Evolutionary conservation across 2,329 filamentous ascomycete species (phyloP).

Genomic region (Colletotrichum euphorbiae): DNA sequence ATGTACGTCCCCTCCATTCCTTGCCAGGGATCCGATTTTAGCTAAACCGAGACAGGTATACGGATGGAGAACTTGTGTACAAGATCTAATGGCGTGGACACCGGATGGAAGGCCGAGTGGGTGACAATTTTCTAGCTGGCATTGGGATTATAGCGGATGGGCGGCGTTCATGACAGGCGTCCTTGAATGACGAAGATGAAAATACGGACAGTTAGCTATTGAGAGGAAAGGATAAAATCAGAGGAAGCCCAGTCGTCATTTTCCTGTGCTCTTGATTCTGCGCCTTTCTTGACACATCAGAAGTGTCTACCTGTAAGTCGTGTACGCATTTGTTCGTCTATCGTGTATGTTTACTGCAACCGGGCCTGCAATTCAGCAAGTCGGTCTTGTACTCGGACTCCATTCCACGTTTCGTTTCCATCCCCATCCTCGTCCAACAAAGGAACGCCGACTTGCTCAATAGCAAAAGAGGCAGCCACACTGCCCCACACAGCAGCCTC

Average conservation of each 20-base stretch:
- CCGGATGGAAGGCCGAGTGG: slow-evolving; percentile 1
- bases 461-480: slow-evolving; percentile 89
- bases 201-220: neutral
- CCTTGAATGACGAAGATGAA: neutral
- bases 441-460: slow-evolving; percentile 93
- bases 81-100: slow-evolving; percentile 64
- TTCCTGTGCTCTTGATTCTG: neutral
- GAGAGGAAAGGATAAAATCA: neutral
- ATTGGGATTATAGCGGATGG: slow-evolving; percentile 14
- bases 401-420: slow-evolving; percentile 72
- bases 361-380: slow-evolving; percentile 62
- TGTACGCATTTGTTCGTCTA: neutral
- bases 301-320: neutral
- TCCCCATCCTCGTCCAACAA: slow-evolving; percentile 58
- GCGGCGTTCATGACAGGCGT: neutral
- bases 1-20: slow-evolving; percentile 75
- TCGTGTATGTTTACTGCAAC: slow-evolving; percentile 42
- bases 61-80: slow-evolving; percentile 74
- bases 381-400: slow-evolving; percentile 63
- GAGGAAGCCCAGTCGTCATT: neutral
- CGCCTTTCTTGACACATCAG: neutral
- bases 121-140: neutral
- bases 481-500: slow-evolving; percentile 83
- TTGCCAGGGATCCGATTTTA: neutral
- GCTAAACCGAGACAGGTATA: slow-evolving; percentile 57